Evolutionary conservation across 2,329 filamentous ascomycete genomes (phyloP), one percentile per base, ranked within the genome.

Genomic region (Stemphylium vesicarium): DNA sequence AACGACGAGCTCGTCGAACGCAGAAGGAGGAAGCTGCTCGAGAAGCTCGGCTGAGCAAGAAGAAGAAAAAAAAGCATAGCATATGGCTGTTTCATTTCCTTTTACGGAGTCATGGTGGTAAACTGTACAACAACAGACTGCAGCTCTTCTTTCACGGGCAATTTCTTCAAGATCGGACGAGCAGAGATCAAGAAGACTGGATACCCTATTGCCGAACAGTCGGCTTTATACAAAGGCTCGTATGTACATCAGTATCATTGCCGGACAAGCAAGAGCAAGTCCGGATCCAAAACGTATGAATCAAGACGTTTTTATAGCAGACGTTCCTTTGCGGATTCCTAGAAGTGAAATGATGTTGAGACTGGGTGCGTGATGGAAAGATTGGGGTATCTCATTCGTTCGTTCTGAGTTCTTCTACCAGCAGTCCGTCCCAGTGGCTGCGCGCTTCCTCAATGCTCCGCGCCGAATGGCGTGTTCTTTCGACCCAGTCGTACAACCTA

Each of bases 1-100:
- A 92, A 97, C 77, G 86, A 93, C 71, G 95, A 98, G 77, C 79
- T 99, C 65, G 84, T 99, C 50, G 92, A 97, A 63, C 84, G 94
- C 77, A 85, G 93, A 77, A 87, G 91, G 74, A 85, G 88, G 76
- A 91, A 88, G 74, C 79, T 99, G 58, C 78, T 99, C 64, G 92
- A 97, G 67, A 94, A 95, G 78, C 82, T 96, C 38, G 72, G 72
- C 16, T 73, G 61, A 71, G 35, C 24, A 38, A 18, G 22, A 20
- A 20, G 20, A 3, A 22, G n/a, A 18, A 31, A 22, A 20, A 18
- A 31, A 22, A 20, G 35, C 26, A 31, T 7, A 51, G 26, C 26
- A 9, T 39, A 24, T 7, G 22, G 15, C 24, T 2, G 13, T n/a
- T 33, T 22, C 6, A 16, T 29, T 15, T 46, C 33, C 15, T 20